Base-by-base conservation (phyloP, 805 yeast species). In the Saturnispora besseyi region DNA sequence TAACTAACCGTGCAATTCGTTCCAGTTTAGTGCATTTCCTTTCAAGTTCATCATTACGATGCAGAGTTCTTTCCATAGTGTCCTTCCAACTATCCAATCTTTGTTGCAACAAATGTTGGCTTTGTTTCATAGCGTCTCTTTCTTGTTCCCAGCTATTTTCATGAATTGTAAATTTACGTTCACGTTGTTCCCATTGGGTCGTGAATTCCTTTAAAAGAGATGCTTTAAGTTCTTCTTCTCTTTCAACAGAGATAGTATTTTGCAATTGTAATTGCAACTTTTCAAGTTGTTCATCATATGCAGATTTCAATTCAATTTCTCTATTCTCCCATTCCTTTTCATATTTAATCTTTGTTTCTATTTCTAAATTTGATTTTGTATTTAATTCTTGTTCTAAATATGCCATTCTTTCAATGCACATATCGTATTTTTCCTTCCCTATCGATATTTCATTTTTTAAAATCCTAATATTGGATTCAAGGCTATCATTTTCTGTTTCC, bases 401-500 rank as follows among this genome's bases (percentile, higher is more conserved):
- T 3, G 66, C 63, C 33, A 60, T 40, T 30, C 44, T 50, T 47
- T 63, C 67, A 8, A 62, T 36, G 29, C 51, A 48, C 21, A 53
- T 55, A 43, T 57, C 57, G 3, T 55, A 46, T 21, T 33, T 34
- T n/a, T 58, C 62, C 9, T 42, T 46, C 18, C 52, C 53, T 18
- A 46, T 31, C 11, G 24, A 44, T 1, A 52, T 33, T 7, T 52
- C 28, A 7, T 52, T 41, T 31, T 50, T 47, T 8, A 53, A 24
- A 6, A 55, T 54, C n/a, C 66, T 53, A 13, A 59, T 31, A 1
- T 51, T 50, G 15, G 59, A 54, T 33, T 59, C 62, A 29, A 62
- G 41, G 18, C 54, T 30, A 48, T 63, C 67, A 48, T 60, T 61
- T 26, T 49, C 45, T 2, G 59, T 56, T 48, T 63, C 67, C 8